phyloP scores from a whole-genome alignment of 2,329 filamentous ascomycete species.

The Penicillium olsonii region DNA sequence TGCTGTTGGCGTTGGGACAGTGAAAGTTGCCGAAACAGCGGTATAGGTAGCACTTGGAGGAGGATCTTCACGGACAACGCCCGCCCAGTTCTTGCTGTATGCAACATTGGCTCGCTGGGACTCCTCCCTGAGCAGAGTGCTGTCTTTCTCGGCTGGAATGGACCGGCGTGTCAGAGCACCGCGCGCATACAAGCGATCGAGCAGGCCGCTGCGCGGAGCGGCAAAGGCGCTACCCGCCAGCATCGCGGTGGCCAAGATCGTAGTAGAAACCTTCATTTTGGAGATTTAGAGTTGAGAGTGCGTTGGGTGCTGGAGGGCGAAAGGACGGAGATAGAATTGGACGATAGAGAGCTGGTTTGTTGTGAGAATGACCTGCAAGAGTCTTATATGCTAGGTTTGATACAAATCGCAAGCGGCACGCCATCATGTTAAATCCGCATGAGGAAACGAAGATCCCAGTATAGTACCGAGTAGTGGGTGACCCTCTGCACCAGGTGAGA shows the following conservation, averaged over 20 bases:
- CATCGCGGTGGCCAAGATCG: conserved; percentile 23
- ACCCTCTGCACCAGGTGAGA: conserved; percentile 1
- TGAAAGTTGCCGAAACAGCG: conserved; percentile 48
- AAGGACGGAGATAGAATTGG: background rate
- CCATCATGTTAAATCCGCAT: conserved; percentile 15
- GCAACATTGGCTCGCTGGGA: conserved; percentile 39
- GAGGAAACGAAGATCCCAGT: conserved; percentile 17
- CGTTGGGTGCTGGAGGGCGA: background rate
- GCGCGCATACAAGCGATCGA: conserved; percentile 33
- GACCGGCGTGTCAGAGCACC: conserved; percentile 27
- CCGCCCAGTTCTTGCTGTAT: conserved; percentile 62
- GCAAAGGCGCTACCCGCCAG: conserved; percentile 29
- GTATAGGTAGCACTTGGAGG: conserved; percentile 51
- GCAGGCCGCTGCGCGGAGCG: conserved; percentile 30
- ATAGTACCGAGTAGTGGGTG: background rate
- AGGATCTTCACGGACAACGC: conserved; percentile 54
- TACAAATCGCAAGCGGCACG: conserved; percentile 18
- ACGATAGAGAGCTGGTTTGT: background rate
- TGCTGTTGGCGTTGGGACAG: conserved; percentile 52
- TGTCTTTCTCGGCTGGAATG: conserved; percentile 21
- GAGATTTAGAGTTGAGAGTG: background rate
- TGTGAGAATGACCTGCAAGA: background rate
- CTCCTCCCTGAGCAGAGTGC: conserved; percentile 16
- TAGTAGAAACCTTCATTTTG: conserved; percentile 34
- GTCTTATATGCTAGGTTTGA: conserved; percentile 15